Evolutionary conservation across 257 asterid species (phyloP), one percentile per base, ranked within the genome.

Genomic region (Fraxinus quadrangulata): DNA sequence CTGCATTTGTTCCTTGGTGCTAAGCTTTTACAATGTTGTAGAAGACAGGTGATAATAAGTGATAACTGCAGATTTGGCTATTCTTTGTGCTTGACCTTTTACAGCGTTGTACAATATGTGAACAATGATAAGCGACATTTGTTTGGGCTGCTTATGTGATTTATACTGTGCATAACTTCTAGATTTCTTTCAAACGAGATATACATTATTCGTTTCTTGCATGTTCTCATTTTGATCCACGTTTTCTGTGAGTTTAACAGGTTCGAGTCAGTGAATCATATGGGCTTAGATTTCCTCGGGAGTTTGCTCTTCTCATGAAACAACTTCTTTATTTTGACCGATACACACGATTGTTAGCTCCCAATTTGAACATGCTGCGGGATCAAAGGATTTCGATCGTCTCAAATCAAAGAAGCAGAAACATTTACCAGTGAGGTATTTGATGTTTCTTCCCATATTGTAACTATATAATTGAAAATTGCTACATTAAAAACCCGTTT

Each of bases 271-370:
- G 99, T 83, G 99, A 96, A 87, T 96, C 97, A 13, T 95, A 95
- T 34, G 99, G 98, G 74, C 84, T 95, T 86, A 92, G 86, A 79
- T 95, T 95, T 84, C 99, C 99, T 14, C 89, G 99, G 72, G 99
- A 96, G 86, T 96, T 96, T 73, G 99, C 98, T 1, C 99, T 96
- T 81, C 90, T 96, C 49, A 88, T 96, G 97, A 96, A 96, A 75
- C 99, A 96, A 81, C 91, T 96, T 24, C 99, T 96, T 67, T 96
- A 93, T 84, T 96, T 96, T 51, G 98, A 96, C 72, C 98, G 98
- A 14, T 96, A 96, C 82, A 93, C 97, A 5, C 88, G 98, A 54
- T 75, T 96, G 45, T 85, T 96, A 79, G 99, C 99, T 83, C 99
- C 99, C 70, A 90, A 92, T 78, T 7, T 96, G 94, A 90, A 96